phyloP scores from a whole-genome alignment of 345 rosid genomes.

The Cochlearia excelsa region DNA sequence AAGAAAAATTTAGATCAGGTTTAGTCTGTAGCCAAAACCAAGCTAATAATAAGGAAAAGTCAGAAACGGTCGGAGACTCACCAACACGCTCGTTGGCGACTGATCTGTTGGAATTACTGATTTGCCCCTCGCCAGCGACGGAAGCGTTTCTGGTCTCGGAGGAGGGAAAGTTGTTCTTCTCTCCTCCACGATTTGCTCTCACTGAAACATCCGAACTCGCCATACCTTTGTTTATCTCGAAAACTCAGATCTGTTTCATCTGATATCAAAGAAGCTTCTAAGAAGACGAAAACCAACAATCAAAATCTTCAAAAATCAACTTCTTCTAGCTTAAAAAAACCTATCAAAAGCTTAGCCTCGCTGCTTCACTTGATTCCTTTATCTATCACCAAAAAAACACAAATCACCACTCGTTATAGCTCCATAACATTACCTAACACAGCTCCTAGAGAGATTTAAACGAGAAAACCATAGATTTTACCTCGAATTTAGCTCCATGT shows the following conservation, averaged over 20 bases:
- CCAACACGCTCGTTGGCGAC: conserved; percentile 22
- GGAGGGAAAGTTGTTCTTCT: conserved; percentile 30
- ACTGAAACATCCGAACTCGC: conserved; percentile 43
- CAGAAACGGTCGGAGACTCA: not conserved
- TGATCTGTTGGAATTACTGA: conserved; percentile 34
- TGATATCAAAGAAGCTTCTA: conserved; percentile 9
- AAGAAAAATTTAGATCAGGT: conserved; percentile 22
- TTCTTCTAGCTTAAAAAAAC: conserved; percentile 14
- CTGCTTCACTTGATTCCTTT: conserved; percentile 15
- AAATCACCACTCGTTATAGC: conserved; percentile 27
- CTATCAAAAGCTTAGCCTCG: conserved; percentile 1
- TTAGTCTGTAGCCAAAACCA: not conserved
- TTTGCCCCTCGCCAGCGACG: conserved; percentile 39
- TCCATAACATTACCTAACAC: conserved; percentile 25
- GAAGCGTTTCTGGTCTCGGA: conserved; percentile 32
- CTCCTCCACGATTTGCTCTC: conserved; percentile 46
- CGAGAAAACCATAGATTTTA: conserved; percentile 25
- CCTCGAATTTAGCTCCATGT: conserved; percentile 32
- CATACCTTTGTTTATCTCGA: conserved; percentile 22
- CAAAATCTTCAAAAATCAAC: conserved; percentile 16
- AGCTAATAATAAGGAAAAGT: not conserved
- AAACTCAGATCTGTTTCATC: conserved; percentile 65
- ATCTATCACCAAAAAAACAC: not conserved
- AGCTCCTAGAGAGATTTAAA: conserved; percentile 18
- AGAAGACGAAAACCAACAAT: conserved; percentile 5